phyloP scores from a whole-genome alignment of 805 yeast species.

The Candida nitratophila region DNA sequence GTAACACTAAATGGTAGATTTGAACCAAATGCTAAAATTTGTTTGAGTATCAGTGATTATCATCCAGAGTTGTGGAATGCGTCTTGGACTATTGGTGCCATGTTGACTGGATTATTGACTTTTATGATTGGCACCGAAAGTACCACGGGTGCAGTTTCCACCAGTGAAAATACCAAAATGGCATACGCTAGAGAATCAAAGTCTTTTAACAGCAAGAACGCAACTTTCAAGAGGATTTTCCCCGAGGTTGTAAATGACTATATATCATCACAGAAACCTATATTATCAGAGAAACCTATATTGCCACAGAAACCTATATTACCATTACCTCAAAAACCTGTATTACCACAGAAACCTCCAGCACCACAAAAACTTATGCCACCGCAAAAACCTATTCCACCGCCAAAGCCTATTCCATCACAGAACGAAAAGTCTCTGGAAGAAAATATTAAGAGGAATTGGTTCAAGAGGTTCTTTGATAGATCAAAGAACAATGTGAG shows the following conservation, averaged over 20 bases:
- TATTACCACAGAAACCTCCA: too few relatives aligned
- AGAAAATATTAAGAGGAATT: too few relatives aligned
- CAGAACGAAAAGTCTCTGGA: too few relatives aligned
- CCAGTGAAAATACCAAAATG: conserved; percentile 52
- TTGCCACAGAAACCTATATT: too few relatives aligned
- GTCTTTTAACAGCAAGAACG: conserved; percentile 54
- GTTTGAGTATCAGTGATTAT: conserved; percentile 89
- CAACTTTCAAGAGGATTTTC: conserved; percentile 53
- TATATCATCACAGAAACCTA: too few relatives aligned
- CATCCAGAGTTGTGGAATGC: conserved; percentile 97
- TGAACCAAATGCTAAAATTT: conserved; percentile 70
- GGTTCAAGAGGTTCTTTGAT: too few relatives aligned
- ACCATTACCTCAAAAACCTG: too few relatives aligned
- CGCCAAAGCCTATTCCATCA: too few relatives aligned
- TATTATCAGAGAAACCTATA: too few relatives aligned
- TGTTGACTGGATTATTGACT: conserved; percentile 77
- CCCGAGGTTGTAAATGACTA: conserved; percentile 59
- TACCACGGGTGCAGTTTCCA: conserved; percentile 74
- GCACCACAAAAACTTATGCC: conserved; percentile 26
- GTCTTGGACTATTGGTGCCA: conserved; percentile 89
- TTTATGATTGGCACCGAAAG: conserved; percentile 86
- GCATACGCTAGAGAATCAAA: conserved; percentile 53
- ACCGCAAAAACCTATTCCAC: too few relatives aligned
- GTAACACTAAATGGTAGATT: conserved; percentile 88
- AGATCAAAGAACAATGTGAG: too few relatives aligned